Evolutionary conservation across 2,329 filamentous ascomycete genomes (phyloP), one percentile per base, ranked within the genome.

Genomic region (Colletotrichum sp.): DNA sequence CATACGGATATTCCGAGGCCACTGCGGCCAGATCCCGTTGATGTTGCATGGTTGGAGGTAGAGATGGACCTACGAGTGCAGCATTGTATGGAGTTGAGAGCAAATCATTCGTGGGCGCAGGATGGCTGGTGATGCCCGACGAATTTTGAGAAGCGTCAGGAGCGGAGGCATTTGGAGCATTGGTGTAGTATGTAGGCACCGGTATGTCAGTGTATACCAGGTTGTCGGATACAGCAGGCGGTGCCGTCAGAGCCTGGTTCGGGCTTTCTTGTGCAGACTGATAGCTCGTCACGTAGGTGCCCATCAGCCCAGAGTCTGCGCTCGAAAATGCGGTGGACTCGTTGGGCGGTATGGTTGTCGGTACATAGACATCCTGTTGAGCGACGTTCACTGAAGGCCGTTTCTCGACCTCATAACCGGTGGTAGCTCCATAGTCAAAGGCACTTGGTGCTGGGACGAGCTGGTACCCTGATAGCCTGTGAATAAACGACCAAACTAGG

Each of bases 151-250:
- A 36, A 28, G 15, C 60, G n/a, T 62, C 68, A 39, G 68, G 30
- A 28, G 39, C 60, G n/a, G 68, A 44, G 24, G 62, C 52, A 36
- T 44, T 63, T 5, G 72, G 24, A 32, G 76, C 77, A 28, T 78
- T 68, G 9, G 66, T 70, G 65, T 80, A 80, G 69, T 82, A 84
- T 28, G 78, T 75, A 16, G 80, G 77, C 26, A 77, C 75, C 21
- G 82, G 60, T 21, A 81, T 71, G 55, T 76, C 71, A 7, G 75
- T 83, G 76, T 88, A 88, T n/a, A 86, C 81, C 86, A 87, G 85
- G 57, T 80, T 81, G 71, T 88, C 86, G 64, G 81, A 78, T 39
- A 80, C 83, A 24, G 83, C 83, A 65, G 79, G 81, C 59, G 83
- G 71, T 18, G 55, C 39, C 5, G 60, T 30, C 62, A 76, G 36